Evolutionary conservation across 2,329 filamentous ascomycete species (phyloP).

Genomic region (Dryadomyces quercus-mongolicae): DNA sequence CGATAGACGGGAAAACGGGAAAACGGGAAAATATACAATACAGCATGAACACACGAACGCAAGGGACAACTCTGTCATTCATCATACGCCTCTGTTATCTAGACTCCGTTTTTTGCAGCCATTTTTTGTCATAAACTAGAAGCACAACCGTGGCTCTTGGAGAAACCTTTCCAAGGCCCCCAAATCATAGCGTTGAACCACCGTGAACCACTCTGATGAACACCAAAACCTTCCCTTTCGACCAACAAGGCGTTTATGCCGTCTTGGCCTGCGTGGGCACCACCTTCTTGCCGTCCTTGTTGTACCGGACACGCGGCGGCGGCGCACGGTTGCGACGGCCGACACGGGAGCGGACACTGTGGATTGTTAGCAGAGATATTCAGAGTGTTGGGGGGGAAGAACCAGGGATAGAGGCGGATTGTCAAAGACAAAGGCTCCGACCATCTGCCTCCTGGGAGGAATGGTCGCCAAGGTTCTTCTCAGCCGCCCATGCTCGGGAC

Average conservation of each 20-base stretch:
- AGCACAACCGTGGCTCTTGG: neutral
- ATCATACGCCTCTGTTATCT: neutral
- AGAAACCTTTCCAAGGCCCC: neutral
- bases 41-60: neutral
- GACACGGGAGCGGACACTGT: slow-evolving; percentile 89
- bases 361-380: slow-evolving; percentile 26
- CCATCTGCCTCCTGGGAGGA: neutral
- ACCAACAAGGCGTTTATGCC: slow-evolving; percentile 1
- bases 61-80: neutral
- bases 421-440: too few relatives aligned
- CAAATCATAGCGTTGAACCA: slow-evolving; percentile 2
- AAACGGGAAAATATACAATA: too few relatives aligned
- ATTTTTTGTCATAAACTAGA: slow-evolving; percentile 1
- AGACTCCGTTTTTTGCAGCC: neutral
- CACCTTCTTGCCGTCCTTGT: slow-evolving; percentile 99
- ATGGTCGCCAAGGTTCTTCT: slow-evolving; percentile 26
- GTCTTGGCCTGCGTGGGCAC: slow-evolving; percentile 72
- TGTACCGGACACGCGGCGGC: slow-evolving; percentile 95
- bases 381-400: slow-evolving; percentile 8
- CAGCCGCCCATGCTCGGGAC: slow-evolving; percentile 26
- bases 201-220: neutral
- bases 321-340: slow-evolving; percentile 98
- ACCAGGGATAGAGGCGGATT: too few relatives aligned
- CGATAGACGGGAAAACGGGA: too few relatives aligned
- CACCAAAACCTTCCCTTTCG: neutral